Evolutionary conservation across 768 basidiomycete species (phyloP).

Genomic region (Podaxis carcinomalis): DNA sequence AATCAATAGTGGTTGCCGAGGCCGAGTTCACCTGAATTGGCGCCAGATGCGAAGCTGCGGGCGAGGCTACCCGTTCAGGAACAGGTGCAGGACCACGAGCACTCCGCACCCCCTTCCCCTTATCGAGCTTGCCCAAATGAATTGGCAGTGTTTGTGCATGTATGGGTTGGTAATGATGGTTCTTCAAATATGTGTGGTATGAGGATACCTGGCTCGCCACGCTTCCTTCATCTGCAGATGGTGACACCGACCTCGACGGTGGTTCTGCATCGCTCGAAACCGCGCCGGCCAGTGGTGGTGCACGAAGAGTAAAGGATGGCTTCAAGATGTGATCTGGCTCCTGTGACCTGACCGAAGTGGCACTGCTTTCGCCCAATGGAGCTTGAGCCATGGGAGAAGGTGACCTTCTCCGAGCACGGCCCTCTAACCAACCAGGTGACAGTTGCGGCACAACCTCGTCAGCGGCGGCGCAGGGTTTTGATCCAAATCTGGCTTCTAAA

Average conservation of each 20-base stretch:
- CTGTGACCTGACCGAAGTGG: neutral
- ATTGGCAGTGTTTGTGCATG: neutral
- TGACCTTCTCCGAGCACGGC: neutral
- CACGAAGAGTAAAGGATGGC: slow-evolving; percentile 5
- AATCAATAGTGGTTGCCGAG: slow-evolving; percentile 39
- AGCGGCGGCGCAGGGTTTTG: neutral
- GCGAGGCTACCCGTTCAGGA: neutral
- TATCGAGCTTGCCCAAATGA: neutral
- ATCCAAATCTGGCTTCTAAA: neutral
- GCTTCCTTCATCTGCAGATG: slow-evolving; percentile 14
- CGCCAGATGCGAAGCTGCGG: neutral
- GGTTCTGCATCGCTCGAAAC: slow-evolving; percentile 24
- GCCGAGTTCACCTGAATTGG: neutral
- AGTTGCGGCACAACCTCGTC: neutral
- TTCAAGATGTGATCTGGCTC: neutral
- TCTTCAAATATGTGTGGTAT: slow-evolving; percentile 6
- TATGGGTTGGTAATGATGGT: slow-evolving; percentile 5
- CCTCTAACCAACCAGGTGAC: neutral
- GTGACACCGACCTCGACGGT: slow-evolving; percentile 17
- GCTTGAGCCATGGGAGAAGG: slow-evolving; percentile 8
- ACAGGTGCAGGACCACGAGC: neutral
- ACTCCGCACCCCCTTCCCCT: neutral
- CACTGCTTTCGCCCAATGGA: neutral
- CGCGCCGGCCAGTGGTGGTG: slow-evolving; percentile 11
- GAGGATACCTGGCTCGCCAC: slow-evolving; percentile 12